A percentile compares a stretch with the other conserved stretches of the same genome.
Evolutionary conservation across 148 eudicot genomes (phyloP).

Genomic region (Linanthus parryae): DNA sequence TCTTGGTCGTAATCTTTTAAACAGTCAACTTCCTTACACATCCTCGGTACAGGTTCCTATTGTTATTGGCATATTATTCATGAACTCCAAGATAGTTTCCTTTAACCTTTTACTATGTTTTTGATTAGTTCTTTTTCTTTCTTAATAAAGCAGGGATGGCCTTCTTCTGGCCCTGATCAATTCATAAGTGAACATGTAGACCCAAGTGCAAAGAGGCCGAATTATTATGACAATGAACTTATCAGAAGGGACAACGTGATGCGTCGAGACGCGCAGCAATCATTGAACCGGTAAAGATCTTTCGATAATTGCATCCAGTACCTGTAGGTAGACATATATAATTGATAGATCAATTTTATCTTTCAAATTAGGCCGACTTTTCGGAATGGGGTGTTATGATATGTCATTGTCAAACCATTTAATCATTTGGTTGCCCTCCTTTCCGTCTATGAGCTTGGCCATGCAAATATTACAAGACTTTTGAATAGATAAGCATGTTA

Average conservation of each 20-base stretch:
- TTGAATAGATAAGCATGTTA: too few relatives aligned
- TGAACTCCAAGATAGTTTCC: neutral
- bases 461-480: too few relatives aligned
- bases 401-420: too few relatives aligned
- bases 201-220: slow-evolving; percentile 18
- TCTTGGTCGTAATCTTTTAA: slow-evolving; percentile 22
- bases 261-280: slow-evolving; percentile 25
- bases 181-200: slow-evolving; percentile 24
- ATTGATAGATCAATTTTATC: too few relatives aligned
- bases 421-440: too few relatives aligned
- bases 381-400: too few relatives aligned
- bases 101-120: neutral
- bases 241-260: slow-evolving; percentile 19
- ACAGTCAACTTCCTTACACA: slow-evolving; percentile 27
- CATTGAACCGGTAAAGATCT: slow-evolving; percentile 11
- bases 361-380: too few relatives aligned
- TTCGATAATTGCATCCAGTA: slow-evolving; percentile 13
- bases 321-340: slow-evolving; percentile 25
- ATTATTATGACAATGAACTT: slow-evolving; percentile 26
- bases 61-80: slow-evolving; percentile 1
- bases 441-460: too few relatives aligned
- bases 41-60: slow-evolving; percentile 22
- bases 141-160: slow-evolving; percentile 37
- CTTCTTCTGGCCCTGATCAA: slow-evolving; percentile 20
- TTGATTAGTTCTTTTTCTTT: slow-evolving; percentile 1